A percentile compares a stretch with the other conserved stretches of the same genome.
Conservation (phyloP, 2,329 filamentous ascomycete species). For the Fusarium transvaalense region DNA sequence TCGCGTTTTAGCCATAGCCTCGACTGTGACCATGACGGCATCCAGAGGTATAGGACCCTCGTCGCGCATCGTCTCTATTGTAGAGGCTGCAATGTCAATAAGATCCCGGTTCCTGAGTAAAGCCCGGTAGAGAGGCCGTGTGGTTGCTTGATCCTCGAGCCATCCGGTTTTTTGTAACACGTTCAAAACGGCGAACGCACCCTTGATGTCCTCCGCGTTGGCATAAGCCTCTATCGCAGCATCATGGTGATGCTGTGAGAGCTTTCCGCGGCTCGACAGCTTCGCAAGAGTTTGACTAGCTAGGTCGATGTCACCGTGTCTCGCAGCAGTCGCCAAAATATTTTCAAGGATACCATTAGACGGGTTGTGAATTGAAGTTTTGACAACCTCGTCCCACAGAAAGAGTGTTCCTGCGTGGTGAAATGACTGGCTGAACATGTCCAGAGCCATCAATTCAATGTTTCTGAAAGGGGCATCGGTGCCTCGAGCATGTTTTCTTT, state of each 20-base stretch:
- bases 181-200: slow-evolving; percentile 76
- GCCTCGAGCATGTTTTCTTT: slow-evolving; percentile 58
- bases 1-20: slow-evolving; percentile 49
- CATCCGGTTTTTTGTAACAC: slow-evolving; percentile 73
- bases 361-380: slow-evolving; percentile 54
- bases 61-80: slow-evolving; percentile 66
- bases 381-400: slow-evolving; percentile 78
- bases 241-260: slow-evolving; percentile 81
- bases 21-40: slow-evolving; percentile 52
- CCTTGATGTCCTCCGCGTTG: slow-evolving; percentile 68
- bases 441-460: slow-evolving; percentile 80
- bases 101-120: slow-evolving; percentile 63
- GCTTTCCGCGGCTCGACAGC: slow-evolving; percentile 56
- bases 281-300: slow-evolving; percentile 76
- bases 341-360: slow-evolving; percentile 74
- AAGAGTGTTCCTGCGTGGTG: slow-evolving; percentile 75
- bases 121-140: slow-evolving; percentile 70
- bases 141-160: slow-evolving; percentile 70
- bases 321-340: slow-evolving; percentile 78
- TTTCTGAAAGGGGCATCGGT: slow-evolving; percentile 58
- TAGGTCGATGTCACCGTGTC: slow-evolving; percentile 74
- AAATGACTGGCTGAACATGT: slow-evolving; percentile 74
- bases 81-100: slow-evolving; percentile 64
- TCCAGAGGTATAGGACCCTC: slow-evolving; percentile 55
- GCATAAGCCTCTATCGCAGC: slow-evolving; percentile 80